Base-by-base conservation (phyloP, 345 rosid species). In the Populus ilicifolia region DNA sequence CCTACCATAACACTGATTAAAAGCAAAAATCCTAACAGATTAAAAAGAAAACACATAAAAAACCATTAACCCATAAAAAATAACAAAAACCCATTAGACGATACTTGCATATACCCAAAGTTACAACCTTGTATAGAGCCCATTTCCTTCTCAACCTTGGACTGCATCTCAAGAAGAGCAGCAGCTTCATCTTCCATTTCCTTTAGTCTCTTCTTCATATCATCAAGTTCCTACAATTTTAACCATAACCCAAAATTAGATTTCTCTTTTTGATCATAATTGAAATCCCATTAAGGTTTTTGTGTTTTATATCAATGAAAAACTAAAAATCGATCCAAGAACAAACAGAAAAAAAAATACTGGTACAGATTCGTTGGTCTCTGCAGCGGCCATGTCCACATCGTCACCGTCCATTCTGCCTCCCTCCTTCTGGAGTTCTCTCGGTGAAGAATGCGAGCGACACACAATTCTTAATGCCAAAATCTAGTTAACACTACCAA, bases 331-430 rank as follows among this genome's bases (percentile, higher is more conserved):
- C 35, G 46, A 56, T 54, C 12, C 13, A 72, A 54, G 21, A 46
- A 27, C 46, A 27, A 27, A 70, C 33, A 77, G 44, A 11, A 69
- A 27, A 33, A 68, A 3, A 43, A 62, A 67, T 6, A 29, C 27
- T 21, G 33, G 29, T n/a, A 11, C 38, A 36, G 68, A 25, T 70
- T 81, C 84, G 66, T 80, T 85, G 76, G 75, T 71, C 50, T 87
- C 87, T 8, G 81, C 61, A 2, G 69, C 82, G 10, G 80, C 80
- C 89, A 87, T 85, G 25, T 83, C 80, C 21, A 78, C 83, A 70
- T 89, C 89, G 38, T 78, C 84, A 70, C 79, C 83, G 35, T 83
- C 86, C 89, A 85, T 83, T 62, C 59, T 39, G 9, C 59, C 59
- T 18, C n/a, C 59, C n/a, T 18, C 59, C n/a, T 17, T 18, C 56